Conservation (phyloP, 192 early-diverging fungal species). For the Backusella circina region DNA sequence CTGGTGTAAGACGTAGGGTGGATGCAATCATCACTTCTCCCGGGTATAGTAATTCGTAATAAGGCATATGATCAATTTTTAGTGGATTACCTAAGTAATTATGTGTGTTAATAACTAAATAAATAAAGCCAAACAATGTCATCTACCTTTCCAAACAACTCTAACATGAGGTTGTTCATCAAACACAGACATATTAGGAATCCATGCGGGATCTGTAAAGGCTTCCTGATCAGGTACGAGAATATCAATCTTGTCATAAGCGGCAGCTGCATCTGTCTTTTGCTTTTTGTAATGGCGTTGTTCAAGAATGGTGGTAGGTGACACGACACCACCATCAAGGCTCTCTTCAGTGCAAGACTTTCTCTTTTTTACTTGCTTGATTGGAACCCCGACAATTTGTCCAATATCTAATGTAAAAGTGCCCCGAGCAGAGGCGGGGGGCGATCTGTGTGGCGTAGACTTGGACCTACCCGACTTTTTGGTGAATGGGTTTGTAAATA, state of each 20-base stretch:
- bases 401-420: conserved; percentile 5
- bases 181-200: conserved; percentile 17
- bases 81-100: conserved; percentile 36
- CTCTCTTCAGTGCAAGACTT: not conserved
- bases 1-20: conserved; percentile 77
- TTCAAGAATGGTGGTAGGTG: not conserved
- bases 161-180: conserved; percentile 10
- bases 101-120: not conserved
- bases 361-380: not conserved
- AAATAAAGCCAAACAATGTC: not conserved
- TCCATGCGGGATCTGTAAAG: conserved; percentile 14
- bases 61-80: conserved; percentile 34
- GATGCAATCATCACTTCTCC: conserved; percentile 74
- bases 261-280: conserved; percentile 10
- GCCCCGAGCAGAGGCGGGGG: not conserved
- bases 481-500: not conserved
- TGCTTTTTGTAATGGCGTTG: conserved; percentile 8
- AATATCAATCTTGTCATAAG: conserved; percentile 24
- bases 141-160: conserved; percentile 28
- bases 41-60: conserved; percentile 51
- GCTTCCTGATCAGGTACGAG: not conserved
- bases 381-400: not conserved
- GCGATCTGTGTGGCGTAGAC: conserved; percentile 6
- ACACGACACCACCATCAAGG: not conserved
- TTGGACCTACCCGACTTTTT: not conserved